Evolutionary conservation across 768 basidiomycete genomes (phyloP), one percentile per base, ranked within the genome.

Genomic region (Amanita exitialis): DNA sequence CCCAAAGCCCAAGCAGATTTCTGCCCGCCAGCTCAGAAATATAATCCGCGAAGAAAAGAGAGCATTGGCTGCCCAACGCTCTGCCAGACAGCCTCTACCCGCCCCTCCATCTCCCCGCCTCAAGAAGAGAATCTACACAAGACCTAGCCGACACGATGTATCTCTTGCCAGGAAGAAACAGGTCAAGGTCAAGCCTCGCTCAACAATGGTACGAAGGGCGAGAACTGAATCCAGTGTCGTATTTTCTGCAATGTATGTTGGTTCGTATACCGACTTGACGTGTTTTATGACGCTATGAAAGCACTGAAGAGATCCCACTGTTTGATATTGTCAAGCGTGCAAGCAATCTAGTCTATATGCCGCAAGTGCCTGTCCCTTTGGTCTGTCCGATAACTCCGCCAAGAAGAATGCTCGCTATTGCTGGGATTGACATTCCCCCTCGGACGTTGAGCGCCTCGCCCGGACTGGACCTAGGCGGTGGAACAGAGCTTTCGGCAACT

Each of bases 101-200:
- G 23, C 37, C 8, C 27, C 49, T 25, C 15, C 38, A 8, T 16
- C 20, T 13, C 39, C 49, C 21, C 39, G 38, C 49, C 27, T 36
- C 12, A 50, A 50, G 38, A 39, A 43, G 39, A 39, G 30, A 34
- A 30, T 35, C 13, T 43, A 6, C n/a, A 34, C 28, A 13, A 41
- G 49, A 21, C 42, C 49, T 10, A 44, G 23, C 12, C 42, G 18
- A 8, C 44, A 34, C 28, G 21, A 21, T 16, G 18, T 51, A 16
- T 51, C 49, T 25, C 34, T 51, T 16, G 10, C 49, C 28, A 51
- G 30, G 30, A 51, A 51, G 42, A 44, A 51, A 44, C 38, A 38
- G 34, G 27, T 21, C 15, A 50, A 43, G 18, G 16, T 18, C 18
- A 41, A 42, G 25, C 38, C 38, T 21, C 49, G 39, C 7, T 16